phyloP scores from a whole-genome alignment of 2,329 filamentous ascomycete species.

The Cadophora sp. region DNA sequence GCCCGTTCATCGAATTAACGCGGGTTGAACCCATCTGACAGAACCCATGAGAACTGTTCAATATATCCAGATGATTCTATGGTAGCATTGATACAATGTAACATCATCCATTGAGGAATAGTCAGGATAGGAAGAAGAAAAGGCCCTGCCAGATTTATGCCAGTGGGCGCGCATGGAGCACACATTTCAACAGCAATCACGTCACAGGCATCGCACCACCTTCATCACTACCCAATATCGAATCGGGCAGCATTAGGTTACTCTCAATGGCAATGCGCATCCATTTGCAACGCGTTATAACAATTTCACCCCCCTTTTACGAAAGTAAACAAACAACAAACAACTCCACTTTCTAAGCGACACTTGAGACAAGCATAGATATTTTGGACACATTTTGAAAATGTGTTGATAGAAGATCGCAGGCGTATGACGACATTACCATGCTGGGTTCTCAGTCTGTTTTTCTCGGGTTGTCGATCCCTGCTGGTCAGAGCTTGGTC shows the following conservation, averaged over 20 bases:
- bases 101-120: neutral
- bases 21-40: too few species aligned
- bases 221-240: neutral
- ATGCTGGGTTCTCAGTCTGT: neutral
- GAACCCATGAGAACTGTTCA: too few species aligned
- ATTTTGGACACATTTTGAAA: neutral
- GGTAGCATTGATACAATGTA: too few species aligned
- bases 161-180: neutral
- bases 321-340: conserved; percentile 15
- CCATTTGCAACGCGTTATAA: too few species aligned
- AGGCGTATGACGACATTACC: neutral
- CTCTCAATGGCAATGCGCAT: too few species aligned
- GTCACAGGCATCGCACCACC: neutral
- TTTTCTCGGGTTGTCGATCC: neutral
- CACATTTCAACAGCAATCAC: conserved; percentile 4
- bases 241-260: too few species aligned
- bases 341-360: conserved; percentile 4
- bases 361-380: neutral
- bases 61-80: too few species aligned
- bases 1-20: too few species aligned
- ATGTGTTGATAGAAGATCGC: neutral
- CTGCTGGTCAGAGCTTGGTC: neutral
- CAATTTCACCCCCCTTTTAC: too few species aligned
- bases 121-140: neutral
- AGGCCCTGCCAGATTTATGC: neutral